phyloP scores from a whole-genome alignment of 2,329 filamentous ascomycete species.

The Fusarium sp. region DNA sequence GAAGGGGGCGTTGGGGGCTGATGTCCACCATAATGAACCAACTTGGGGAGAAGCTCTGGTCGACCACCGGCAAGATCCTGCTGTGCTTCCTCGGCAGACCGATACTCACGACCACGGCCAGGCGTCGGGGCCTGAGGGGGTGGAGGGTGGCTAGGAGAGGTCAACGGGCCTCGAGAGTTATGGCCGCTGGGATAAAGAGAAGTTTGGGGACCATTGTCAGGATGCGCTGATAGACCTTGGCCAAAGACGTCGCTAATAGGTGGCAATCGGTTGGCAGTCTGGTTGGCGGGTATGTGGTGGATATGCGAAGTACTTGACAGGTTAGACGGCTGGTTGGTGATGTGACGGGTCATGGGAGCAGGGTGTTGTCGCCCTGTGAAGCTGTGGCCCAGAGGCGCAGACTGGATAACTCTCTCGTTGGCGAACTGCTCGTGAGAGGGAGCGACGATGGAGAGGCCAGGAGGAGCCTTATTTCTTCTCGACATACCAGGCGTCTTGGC shows the following conservation, averaged over 20 bases:
- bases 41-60: slow-evolving; percentile 90
- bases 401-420: slow-evolving; percentile 95
- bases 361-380: slow-evolving; percentile 92
- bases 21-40: slow-evolving; percentile 95
- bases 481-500: slow-evolving; percentile 82
- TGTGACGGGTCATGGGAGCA: slow-evolving; percentile 81
- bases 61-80: slow-evolving; percentile 91
- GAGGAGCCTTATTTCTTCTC: slow-evolving; percentile 83
- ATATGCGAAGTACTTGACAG: slow-evolving; percentile 90
- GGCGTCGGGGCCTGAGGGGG: slow-evolving; percentile 67
- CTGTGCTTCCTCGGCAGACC: slow-evolving; percentile 95
- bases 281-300: slow-evolving; percentile 87
- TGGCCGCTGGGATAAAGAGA: slow-evolving; percentile 73
- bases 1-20: slow-evolving; percentile 94
- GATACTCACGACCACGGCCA: slow-evolving; percentile 85
- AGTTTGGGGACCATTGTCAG: slow-evolving; percentile 63
- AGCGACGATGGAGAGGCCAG: slow-evolving; percentile 93
- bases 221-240: slow-evolving; percentile 77
- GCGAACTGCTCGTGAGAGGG: slow-evolving; percentile 94
- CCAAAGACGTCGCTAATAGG: slow-evolving; percentile 97
- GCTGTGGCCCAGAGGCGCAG: slow-evolving; percentile 92
- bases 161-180: slow-evolving; percentile 76
- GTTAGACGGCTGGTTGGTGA: slow-evolving; percentile 85
- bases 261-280: slow-evolving; percentile 92
- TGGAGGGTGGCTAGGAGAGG: slow-evolving; percentile 82